Evolutionary conservation across 345 rosid genomes (phyloP), one percentile per base, ranked within the genome.

Genomic region (Eutrema heterophyllum): DNA sequence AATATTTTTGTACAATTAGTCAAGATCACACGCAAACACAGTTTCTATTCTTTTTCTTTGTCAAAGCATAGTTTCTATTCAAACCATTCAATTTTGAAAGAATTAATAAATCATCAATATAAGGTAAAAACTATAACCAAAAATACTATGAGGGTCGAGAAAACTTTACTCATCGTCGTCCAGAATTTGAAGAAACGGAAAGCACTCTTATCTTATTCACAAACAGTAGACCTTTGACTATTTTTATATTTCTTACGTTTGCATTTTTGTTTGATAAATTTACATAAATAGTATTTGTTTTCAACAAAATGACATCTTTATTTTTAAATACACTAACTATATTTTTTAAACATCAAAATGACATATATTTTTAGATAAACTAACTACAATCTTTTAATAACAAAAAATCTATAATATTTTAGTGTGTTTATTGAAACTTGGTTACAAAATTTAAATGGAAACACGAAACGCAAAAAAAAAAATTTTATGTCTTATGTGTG

Each of bases 21-120:
- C 68, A 67, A 45, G 66, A 56, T 27, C 27, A 63, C 80, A 77
- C 80, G 80, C 75, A 56, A 77, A 75, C 63, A 60, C 32, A 59
- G 24, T 32, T 67, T 18, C 6, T 24, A 16, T 50, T 65, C 43
- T 48, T 16, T 33, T 33, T 33, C 21, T 66, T 50, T 24, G 70
- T 50, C 48, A 32, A 21, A 48, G 33, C 33, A 12, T 30, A 6
- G 16, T 64, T 49, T 35, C 8, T 46, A 18, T 74, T 46, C 53
- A 48, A 6, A 44, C 45, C 44, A 67, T 27, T 9, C 21, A 65
- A 39, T 38, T 26, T 36, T 38, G 18, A 56, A 57, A 56, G 1
- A 48, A 16, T 55, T 27, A 16, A 27, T 49, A 16, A 48, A 56
- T 13, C 13, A 18, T 24, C 60, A 16, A 39, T 9, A 57, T 36